Evolutionary conservation across 345 rosid genomes (phyloP).

Genomic region (Clausena lansium): DNA sequence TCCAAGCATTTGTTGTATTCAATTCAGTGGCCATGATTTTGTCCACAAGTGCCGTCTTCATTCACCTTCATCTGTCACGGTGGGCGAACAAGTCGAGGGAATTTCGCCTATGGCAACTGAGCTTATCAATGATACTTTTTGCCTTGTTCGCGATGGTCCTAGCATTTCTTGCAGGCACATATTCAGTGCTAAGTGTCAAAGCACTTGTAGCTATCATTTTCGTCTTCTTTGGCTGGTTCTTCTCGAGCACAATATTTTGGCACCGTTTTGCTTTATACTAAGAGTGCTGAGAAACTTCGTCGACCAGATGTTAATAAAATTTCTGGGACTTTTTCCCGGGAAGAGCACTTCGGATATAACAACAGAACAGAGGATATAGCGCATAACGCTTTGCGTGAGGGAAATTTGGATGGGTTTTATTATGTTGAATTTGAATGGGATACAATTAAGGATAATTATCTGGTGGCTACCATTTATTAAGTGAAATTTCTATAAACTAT

Average conservation of each 20-base stretch:
- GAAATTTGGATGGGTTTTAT: too few relatives aligned
- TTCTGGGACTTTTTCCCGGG: too few relatives aligned
- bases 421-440: too few relatives aligned
- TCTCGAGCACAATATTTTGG: not conserved
- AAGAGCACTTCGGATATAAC: too few relatives aligned
- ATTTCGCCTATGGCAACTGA: too few relatives aligned
- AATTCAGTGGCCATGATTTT: slow-evolving; percentile 14
- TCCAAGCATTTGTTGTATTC: slow-evolving; percentile 8
- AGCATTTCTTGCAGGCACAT: slow-evolving; percentile 16
- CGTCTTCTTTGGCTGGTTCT: not conserved
- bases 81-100: not conserved
- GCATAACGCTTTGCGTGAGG: too few relatives aligned
- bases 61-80: not conserved
- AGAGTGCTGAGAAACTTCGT: too few relatives aligned
- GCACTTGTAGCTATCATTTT: slow-evolving; percentile 5
- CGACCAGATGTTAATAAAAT: too few relatives aligned
- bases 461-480: too few relatives aligned
- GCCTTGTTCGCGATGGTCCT: slow-evolving; percentile 2
- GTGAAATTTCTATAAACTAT: too few relatives aligned
- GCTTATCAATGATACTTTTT: not conserved
- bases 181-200: slow-evolving; percentile 3
- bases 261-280: not conserved
- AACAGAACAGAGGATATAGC: too few relatives aligned
- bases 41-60: not conserved
- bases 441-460: too few relatives aligned